Conservation (phyloP, 2,329 filamentous ascomycete species). For the Colletotrichum graminicola region DNA sequence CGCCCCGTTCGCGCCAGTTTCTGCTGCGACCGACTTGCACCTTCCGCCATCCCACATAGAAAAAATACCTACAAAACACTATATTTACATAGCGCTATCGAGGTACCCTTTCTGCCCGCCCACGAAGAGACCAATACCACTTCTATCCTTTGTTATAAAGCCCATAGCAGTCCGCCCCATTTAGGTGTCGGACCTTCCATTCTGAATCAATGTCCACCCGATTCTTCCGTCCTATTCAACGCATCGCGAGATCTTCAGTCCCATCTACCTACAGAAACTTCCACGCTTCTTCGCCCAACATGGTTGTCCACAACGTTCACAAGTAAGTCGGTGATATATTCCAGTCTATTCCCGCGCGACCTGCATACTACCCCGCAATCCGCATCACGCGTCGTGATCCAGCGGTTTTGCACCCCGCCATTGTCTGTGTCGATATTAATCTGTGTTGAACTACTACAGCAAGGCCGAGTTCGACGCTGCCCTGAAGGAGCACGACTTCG, state of each 20-base stretch:
- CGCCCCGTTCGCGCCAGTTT: conserved; percentile 9
- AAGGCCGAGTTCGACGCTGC: conserved; percentile 70
- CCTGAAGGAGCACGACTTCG: conserved; percentile 67
- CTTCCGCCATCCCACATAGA: not conserved
- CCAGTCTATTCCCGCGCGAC: not conserved
- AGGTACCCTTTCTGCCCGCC: not conserved
- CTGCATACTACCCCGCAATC: not conserved
- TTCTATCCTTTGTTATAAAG: conserved; percentile 30
- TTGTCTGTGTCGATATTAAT: not conserved
- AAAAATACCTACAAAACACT: conserved; percentile 14
- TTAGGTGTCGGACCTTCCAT: not conserved
- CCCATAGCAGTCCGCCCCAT: conserved; percentile 11
- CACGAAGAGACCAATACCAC: not conserved
- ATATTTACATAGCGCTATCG: not conserved
- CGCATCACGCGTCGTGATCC: not conserved
- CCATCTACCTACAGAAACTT: conserved; percentile 45
- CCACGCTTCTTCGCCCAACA: conserved; percentile 55
- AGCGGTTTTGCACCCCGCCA: not conserved
- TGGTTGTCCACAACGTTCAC: conserved; percentile 60
- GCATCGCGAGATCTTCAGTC: conserved; percentile 33
- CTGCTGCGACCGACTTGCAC: not conserved
- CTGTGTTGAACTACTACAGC: conserved; percentile 52
- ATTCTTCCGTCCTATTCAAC: conserved; percentile 36
- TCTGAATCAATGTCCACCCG: conserved; percentile 33
- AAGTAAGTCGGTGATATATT: conserved; percentile 48